phyloP scores from a whole-genome alignment of 1,284 basidiomycete species.

The Cutaneotrichosporon curvatum region DNA sequence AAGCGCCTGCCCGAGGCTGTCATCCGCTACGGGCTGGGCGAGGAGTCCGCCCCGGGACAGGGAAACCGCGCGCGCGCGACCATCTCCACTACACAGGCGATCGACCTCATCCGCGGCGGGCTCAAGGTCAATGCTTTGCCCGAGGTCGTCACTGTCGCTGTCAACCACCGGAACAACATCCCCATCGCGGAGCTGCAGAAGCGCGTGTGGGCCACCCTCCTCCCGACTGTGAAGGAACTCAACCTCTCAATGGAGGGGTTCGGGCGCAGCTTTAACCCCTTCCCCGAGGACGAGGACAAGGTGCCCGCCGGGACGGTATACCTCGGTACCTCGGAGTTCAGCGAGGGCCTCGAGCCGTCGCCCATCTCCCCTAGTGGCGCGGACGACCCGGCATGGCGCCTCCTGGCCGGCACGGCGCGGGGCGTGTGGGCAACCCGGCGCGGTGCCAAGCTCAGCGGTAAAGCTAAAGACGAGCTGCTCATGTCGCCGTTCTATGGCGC shows the following conservation, averaged over 20 bases:
- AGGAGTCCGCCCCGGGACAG: background rate
- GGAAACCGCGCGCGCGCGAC: background rate
- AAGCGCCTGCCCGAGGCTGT: conserved; percentile 18
- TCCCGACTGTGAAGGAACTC: conserved; percentile 35
- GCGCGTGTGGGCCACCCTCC: conserved; percentile 30
- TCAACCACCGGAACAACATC: conserved; percentile 49
- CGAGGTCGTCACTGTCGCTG: conserved; percentile 36
- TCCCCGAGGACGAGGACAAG: too few species aligned
- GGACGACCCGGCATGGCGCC: conserved; percentile 37
- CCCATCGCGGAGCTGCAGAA: conserved; percentile 39
- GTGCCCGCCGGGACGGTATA: conserved; percentile 6
- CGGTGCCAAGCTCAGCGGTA: conserved; percentile 30
- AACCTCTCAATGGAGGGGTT: conserved; percentile 19
- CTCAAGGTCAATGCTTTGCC: conserved; percentile 47
- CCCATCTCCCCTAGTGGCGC: conserved; percentile 35
- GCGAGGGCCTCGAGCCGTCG: conserved; percentile 40
- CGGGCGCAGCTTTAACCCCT: conserved; percentile 12
- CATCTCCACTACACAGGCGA: conserved; percentile 33
- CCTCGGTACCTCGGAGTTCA: conserved; percentile 32
- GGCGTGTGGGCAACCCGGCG: conserved; percentile 23
- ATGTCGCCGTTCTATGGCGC: conserved; percentile 37
- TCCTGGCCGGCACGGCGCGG: conserved; percentile 43
- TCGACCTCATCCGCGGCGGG: conserved; percentile 41
- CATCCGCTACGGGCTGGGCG: conserved; percentile 16
- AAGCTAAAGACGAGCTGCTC: conserved; percentile 29